Base-by-base conservation (phyloP, 2,329 filamentous ascomycete species). In the Fusarium algeriense region DNA sequence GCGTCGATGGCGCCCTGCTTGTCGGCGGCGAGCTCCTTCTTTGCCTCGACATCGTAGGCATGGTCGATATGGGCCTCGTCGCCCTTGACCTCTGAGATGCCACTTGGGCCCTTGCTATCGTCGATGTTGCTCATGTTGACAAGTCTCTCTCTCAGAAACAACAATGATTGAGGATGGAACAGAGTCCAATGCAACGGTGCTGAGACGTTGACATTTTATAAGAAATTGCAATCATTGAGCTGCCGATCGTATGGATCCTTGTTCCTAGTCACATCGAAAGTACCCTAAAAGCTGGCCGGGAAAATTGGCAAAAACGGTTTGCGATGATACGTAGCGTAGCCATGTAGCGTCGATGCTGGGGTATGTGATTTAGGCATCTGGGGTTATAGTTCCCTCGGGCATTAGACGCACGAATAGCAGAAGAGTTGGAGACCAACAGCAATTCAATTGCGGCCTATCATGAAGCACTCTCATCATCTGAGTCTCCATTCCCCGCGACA, bases 1-100 rank as follows among this genome's bases (percentile, higher is more conserved):
- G 74, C 75, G 43, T 76, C 74, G 13, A 77, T 73, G 12, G 75
- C 75, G 61, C 61, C 74, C 11, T 67, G 68, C 74, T 58, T 77
- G 28, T 71, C 45, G 10, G 58, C 46, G 64, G 40, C 53, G 40
- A 67, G 26, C n/a, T 45, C 54, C 38, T 60, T 55, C 57, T 75
- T 74, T 23, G 73, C 67, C 45, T 73, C 71, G 48, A 62, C 41
- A 57, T 69, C 55, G 49, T 66, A 74, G 50, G 56, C 70, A 54
- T 76, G 64, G 4, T 77, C 74, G 30, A 69, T 44, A 2, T 70
- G 56, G 52, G 61, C 43, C 30, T 67, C 46, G 6, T 59, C 44
- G 46, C 46, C 63, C 58, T 67, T 63, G 43, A 69, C 58, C 60
- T 73, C 70, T 35, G 59, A 38, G 57, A 50, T 59, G 44, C 61